Evolutionary conservation across 805 yeast genomes (phyloP), one percentile per base, ranked within the genome.

Genomic region (Metschnikowia kunwiensis): DNA sequence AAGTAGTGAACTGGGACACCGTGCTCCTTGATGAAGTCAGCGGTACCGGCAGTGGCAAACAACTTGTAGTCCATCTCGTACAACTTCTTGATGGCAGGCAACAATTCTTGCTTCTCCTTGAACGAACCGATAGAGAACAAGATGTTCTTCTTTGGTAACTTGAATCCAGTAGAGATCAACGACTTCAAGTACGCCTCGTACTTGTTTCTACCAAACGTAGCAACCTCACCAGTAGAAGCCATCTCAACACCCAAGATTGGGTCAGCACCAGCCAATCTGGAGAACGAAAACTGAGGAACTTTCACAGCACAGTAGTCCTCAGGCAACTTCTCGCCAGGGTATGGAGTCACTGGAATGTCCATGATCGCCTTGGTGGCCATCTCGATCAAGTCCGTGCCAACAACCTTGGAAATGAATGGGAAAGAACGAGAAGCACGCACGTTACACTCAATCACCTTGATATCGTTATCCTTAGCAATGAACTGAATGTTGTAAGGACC

Each of bases 221-320:
- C 99, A 57, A 89, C 97, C 65, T 88, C 97, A 75, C 97, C 97
- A 44, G 97, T 91, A 20, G 97, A 91, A 13, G 97, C 96, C 97
- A 91, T 91, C 69, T 91, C 97, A 48, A 91, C 97, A 70, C 97
- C 97, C 49, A 91, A 73, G 44, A 91, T 88, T 36, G 97, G 97
- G 62, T 91, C 97, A 38, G 97, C 97, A 53, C 97, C 97, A 31
- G 96, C 86, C 50, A 91, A 75, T 64, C 97, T 81, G 20, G 97
- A 84, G 80, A 93, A 91, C 5, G 97, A 89, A 68, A 91, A 91
- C 66, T 91, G 97, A 9, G 97, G 97, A 41, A 89, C 97, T 72
- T 91, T 91, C 44, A 88, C 80, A 43, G 96, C 96, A 61, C 93
- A 94, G 68, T 88, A 91, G 61, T 91, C 91, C 54, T 82, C 87